phyloP scores from a whole-genome alignment of 2,329 filamentous ascomycete genomes.

The Fusarium citri region DNA sequence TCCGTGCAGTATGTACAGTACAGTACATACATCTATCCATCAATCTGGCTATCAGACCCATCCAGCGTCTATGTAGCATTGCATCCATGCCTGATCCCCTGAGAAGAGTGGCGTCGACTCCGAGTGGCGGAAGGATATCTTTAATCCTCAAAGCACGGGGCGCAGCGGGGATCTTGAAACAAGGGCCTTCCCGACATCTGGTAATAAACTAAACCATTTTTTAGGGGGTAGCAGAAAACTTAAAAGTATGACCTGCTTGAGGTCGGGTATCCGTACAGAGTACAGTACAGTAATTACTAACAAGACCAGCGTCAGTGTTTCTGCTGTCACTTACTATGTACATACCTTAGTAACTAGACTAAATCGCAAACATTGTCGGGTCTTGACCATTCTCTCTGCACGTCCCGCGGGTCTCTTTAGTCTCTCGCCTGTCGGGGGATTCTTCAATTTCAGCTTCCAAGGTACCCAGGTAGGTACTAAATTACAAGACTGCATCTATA shows the following conservation, averaged over 20 bases:
- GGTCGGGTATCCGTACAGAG: background rate
- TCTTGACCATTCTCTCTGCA: background rate
- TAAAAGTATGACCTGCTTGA: background rate
- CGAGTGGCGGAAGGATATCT: slow-evolving; percentile 37
- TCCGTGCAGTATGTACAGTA: background rate
- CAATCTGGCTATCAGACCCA: background rate
- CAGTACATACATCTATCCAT: background rate
- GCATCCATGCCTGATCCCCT: slow-evolving; percentile 1
- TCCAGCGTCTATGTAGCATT: slow-evolving; percentile 28
- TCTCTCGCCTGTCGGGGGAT: background rate
- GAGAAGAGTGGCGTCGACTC: slow-evolving; percentile 21
- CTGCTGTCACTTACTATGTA: background rate
- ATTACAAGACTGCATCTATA: background rate
- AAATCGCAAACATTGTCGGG: background rate
- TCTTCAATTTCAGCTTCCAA: background rate
- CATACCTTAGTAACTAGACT: background rate
- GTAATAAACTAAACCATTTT: slow-evolving; percentile 16
- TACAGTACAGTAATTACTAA: background rate
- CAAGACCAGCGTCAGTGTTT: background rate
- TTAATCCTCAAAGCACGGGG: slow-evolving; percentile 20
- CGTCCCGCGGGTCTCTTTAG: background rate
- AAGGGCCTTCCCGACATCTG: slow-evolving; percentile 26
- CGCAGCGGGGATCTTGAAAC: slow-evolving; percentile 34
- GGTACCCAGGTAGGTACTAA: background rate
- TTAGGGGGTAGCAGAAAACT: background rate